These are phyloP conservation scores for Saccharomycopsis hybrid DNA, from an alignment of 1,139 yeast species.

Conservation along the genomic window DNA sequence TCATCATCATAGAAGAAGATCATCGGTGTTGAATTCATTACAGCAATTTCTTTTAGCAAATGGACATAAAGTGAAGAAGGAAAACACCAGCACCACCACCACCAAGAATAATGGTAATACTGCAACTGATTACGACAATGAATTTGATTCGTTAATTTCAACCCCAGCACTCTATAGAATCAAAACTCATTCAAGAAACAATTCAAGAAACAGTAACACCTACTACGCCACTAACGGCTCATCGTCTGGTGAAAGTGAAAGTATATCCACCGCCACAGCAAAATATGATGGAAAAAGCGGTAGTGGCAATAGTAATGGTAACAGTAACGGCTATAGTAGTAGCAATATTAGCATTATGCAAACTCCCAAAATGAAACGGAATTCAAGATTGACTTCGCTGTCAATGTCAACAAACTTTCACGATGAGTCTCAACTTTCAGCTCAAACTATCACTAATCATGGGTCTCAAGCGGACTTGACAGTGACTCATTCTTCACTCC, in stretches of 20 bases:
- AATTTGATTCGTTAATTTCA: constrained; percentile 12
- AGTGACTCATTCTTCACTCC: constrained; percentile 10
- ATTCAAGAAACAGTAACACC: constrained; percentile 5
- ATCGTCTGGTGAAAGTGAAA: constrained; percentile 12
- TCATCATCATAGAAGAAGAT: constrained; percentile 4
- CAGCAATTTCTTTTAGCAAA: constrained; percentile 1
- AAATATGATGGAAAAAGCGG: neutral
- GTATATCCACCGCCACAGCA: constrained; percentile 1
- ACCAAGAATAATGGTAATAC: neutral
- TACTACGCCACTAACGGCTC: neutral
- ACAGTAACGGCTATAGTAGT: neutral
- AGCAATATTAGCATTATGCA: neutral
- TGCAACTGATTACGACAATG: neutral
- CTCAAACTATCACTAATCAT: constrained; percentile 11
- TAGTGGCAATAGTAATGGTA: neutral
- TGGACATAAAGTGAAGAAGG: neutral
- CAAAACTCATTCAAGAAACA: constrained; percentile 9
- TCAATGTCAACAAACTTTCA: constrained; percentile 1
- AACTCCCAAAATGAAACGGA: constrained; percentile 6
- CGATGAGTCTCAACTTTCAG: constrained; percentile 15
- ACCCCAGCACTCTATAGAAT: constrained; percentile 10
- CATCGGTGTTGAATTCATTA: constrained; percentile 11
- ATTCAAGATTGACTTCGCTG: neutral
- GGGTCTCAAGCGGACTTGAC: constrained; percentile 14
- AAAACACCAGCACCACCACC: neutral